Base-by-base conservation (phyloP, 768 basidiomycete species). In the Strobilomyces echinocephalus region DNA sequence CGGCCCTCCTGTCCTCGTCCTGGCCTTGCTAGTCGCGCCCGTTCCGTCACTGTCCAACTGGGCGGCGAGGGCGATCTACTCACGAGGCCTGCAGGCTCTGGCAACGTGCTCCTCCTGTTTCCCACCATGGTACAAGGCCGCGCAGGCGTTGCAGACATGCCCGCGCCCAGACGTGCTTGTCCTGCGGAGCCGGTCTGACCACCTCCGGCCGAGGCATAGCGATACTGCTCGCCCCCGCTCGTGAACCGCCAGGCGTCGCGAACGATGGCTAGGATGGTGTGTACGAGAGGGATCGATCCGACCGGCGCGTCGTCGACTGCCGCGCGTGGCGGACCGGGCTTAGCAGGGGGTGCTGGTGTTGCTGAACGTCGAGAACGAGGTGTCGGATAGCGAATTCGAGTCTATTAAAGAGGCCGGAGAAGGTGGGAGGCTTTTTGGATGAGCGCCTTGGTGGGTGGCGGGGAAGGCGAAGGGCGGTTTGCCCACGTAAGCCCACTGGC, bases 1-100 rank as follows among this genome's bases (percentile, higher is more conserved):
- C n/a, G n/a, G n/a, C n/a, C n/a, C n/a, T n/a, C n/a, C n/a, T n/a
- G n/a, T n/a, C 21, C 0, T 54, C 14, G 46, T 16, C 18, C 40
- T 11, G 5, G 44, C 41, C 18, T 49, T 40, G 21, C 59, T 64
- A 87, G 62, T 35, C 74, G 69, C 0, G 83, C 82, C 0, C 84
- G 79, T 58, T 86, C 81, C 15, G 79, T 77, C 16, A 85, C 66
- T 34, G 71, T 67, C 36, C 70, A 70, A 5, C 76, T 72, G 9
- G 46, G 30, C 1, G 42, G 28, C 7, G 31, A 8, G 10, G 20
- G 10, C 5, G 39, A 43, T 35, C 10, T 49, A 1, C 45, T 39
- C 9, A 18, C 24, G 30, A 7, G 3, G n/a, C 14, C 36, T 31
- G 20, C 36, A 6, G 46, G 51, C 12, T 26, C 16, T 1, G 41